Base-by-base conservation (phyloP, 345 rosid genomes). In the Brassica rapa region DNA sequence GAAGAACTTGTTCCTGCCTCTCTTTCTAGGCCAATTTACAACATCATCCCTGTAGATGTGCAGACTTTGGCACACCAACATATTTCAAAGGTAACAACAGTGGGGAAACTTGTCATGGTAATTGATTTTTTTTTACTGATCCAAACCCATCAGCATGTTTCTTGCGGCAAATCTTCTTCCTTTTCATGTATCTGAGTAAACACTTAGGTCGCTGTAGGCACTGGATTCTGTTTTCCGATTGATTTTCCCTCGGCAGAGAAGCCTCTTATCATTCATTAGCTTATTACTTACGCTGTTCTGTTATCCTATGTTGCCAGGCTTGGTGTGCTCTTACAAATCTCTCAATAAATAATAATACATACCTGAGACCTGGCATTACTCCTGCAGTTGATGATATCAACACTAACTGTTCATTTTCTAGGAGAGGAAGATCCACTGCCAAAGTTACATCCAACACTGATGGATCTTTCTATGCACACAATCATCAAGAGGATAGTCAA, bases 301-400 rank as follows among this genome's bases (percentile, higher is more conserved):
- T 46, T 27, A 67, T 19, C 69, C 57, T 65, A 29, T 71, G 61
- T 59, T 73, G 85, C 81, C 89, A 93, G 99, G 98, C 97, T 68
- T 93, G 97, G 97, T 86, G 77, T 77, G 77, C 85, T 86, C 94
- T 95, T 83, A 90, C 97, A 67, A 83, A 71, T 66, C 92, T 92
- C 65, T 84, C 84, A 29, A 68, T 86, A 66, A 61, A 77, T 80
- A 19, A 19, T 19, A 88, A 88, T 73, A 80, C 83, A 73, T 90
- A 89, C 84, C 49, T 80, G 60, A 84, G 86, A 79, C 98, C 99
- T 67, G 98, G 98, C 30, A 83, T 86, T 76, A 86, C 91, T 80
- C 83, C 83, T 64, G 83, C 86, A 0, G 37, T 86, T 67, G 85
- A 82, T 86, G 74, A 78, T 73, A 85, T 75, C 51, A 53, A 55